A percentile compares a stretch with the other conserved stretches of the same genome.
phyloP scores from a whole-genome alignment of 345 rosid genomes.

The Sonneratia caseolaris region DNA sequence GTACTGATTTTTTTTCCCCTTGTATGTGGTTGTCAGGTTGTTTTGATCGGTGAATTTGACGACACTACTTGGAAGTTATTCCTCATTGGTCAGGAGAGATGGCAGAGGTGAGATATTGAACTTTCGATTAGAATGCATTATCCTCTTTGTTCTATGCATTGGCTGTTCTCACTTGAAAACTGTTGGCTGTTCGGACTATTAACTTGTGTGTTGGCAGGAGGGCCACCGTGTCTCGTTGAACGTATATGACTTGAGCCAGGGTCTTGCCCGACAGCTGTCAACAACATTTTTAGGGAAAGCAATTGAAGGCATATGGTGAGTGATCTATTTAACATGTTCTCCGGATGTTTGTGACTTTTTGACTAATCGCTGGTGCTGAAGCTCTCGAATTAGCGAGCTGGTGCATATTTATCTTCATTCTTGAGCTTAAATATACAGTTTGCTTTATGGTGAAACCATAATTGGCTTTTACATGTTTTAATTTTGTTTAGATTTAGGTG shows the following conservation, averaged over 20 bases:
- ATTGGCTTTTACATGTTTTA: not conserved
- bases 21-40: not conserved
- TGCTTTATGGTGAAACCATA: not conserved
- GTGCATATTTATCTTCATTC: not conserved
- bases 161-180: no score
- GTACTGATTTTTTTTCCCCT: not conserved
- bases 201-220: slow-evolving; percentile 44
- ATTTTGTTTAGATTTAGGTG: not conserved
- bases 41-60: not conserved
- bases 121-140: not conserved
- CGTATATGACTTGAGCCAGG: slow-evolving; percentile 87
- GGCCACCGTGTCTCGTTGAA: slow-evolving; percentile 60
- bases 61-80: not conserved
- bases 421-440: not conserved
- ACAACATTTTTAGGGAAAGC: slow-evolving; percentile 64
- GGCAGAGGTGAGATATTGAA: slow-evolving; percentile 52
- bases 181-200: not conserved
- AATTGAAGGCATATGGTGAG: slow-evolving; percentile 91
- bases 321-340: not conserved
- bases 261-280: slow-evolving; percentile 88
- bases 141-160: not conserved
- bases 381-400: not conserved
- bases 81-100: slow-evolving; percentile 14
- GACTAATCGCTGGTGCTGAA: not conserved
- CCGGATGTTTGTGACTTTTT: no score